Evolutionary conservation across 2,329 filamentous ascomycete genomes (phyloP), one percentile per base, ranked within the genome.

Genomic region (Pleomassaria siparia): DNA sequence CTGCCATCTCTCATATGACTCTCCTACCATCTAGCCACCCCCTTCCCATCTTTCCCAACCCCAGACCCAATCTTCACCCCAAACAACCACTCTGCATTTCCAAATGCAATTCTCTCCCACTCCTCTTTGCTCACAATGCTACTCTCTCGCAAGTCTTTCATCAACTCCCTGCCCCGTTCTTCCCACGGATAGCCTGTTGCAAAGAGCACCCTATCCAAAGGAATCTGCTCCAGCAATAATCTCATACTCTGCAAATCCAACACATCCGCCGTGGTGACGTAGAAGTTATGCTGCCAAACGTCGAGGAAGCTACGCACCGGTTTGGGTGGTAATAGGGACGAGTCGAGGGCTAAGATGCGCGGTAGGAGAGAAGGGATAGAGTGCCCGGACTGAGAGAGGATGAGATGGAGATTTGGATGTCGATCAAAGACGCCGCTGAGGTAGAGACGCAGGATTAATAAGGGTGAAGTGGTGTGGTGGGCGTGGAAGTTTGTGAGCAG

Each of bases 131-230:
- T 74, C 25, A 84, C 70, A 54, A 83, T 56, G 0, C 75, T 76
- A 51, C 79, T 81, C 36, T 69, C 59, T 46, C 72, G 67, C 33
- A 84, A 59, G 49, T 79, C 75, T 41, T 72, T 58, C 44, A 83
- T 66, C 54, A 78, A 81, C 8, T 64, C 66, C 22, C 71, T 60
- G 0, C 80, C 80, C 49, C 76, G 81, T 40, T 67, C 68, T 35
- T 73, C 72, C 41, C 83, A 82, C 0, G 81, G 82, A 54, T 82
- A 83, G 55, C 83, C 80, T 9, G 82, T 76, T 50, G 77, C 81
- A 56, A 79, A 83, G 58, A 84, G 46, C 1, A 84, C 72, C 12
- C 72, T 71, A 20, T 82, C 78, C n/a, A 74, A 68, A 15, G 66
- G 70, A 2, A 74, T 80, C 6, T 74, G 75, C 46, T 72, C 60